Evolutionary conservation across 495 filamentous ascomycete genomes (phyloP).

Genomic region (Saxispiralis lemnorum): DNA sequence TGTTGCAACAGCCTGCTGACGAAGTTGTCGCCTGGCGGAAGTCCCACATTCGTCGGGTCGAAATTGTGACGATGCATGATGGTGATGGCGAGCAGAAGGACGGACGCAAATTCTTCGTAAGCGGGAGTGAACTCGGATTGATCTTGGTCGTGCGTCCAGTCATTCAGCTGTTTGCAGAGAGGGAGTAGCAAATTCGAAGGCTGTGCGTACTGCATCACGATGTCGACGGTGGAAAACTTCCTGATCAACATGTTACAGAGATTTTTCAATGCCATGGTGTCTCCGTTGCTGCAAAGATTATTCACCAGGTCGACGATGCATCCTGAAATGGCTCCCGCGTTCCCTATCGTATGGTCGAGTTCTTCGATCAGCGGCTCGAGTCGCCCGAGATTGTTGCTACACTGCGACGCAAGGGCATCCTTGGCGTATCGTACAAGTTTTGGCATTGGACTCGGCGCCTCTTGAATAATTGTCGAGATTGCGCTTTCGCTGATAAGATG

Average conservation of each 20-base stretch:
- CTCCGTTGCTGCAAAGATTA: conserved; percentile 59
- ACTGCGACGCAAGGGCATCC: conserved; percentile 57
- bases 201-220: conserved; percentile 70
- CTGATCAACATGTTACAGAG: conserved; percentile 66
- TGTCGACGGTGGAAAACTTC: conserved; percentile 63
- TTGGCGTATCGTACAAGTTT: conserved; percentile 56
- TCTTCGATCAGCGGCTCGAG: conserved; percentile 59
- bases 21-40: conserved; percentile 46
- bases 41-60: conserved; percentile 47
- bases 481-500: conserved; percentile 57
- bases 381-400: conserved; percentile 48
- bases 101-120: conserved; percentile 88
- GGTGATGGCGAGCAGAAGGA: conserved; percentile 64
- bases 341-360: conserved; percentile 85
- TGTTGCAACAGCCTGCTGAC: conserved; percentile 55
- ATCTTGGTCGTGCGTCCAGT: conserved; percentile 86
- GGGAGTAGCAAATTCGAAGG: conserved; percentile 61
- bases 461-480: conserved; percentile 66
- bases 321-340: conserved; percentile 72
- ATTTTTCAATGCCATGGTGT: conserved; percentile 77
- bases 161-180: conserved; percentile 67
- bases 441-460: conserved; percentile 70
- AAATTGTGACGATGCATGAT: conserved; percentile 74
- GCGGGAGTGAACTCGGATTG: conserved; percentile 87
- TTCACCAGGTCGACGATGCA: conserved; percentile 72